Percentiles rank a stretch among this genome's conserved stretches.
These are phyloP conservation scores for Auriscalpium microsporum DNA, from an alignment of 768 basidiomycete genomes.

Conservation along the genomic window DNA sequence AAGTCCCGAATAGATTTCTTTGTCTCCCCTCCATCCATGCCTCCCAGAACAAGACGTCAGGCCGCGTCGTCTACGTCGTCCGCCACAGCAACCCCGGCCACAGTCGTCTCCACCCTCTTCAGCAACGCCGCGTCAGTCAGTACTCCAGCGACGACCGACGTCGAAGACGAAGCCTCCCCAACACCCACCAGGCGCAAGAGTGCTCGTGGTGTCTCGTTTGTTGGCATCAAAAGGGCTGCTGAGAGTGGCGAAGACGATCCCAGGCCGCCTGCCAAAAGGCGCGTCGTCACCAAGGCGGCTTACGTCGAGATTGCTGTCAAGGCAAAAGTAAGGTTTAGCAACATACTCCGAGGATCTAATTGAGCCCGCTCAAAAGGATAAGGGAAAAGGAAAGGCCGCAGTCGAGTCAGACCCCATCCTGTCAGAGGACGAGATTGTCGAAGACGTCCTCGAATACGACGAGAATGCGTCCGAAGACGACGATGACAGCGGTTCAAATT, in stretches of 20 bases:
- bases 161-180: constrained; percentile 12
- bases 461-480: constrained; percentile 37
- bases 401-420: not conserved
- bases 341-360: not conserved
- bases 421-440: constrained; percentile 1
- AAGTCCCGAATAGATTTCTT: not conserved
- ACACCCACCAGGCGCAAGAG: constrained; percentile 20
- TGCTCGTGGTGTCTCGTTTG: constrained; percentile 5
- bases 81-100: constrained; percentile 5
- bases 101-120: constrained; percentile 7
- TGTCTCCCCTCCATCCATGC: not conserved
- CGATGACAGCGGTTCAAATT: constrained; percentile 56
- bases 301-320: constrained; percentile 18
- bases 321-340: constrained; percentile 7
- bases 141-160: constrained; percentile 9
- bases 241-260: constrained; percentile 28
- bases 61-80: not conserved
- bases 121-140: constrained; percentile 6
- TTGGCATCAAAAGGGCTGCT: constrained; percentile 12
- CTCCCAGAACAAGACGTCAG: not conserved
- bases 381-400: constrained; percentile 9
- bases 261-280: constrained; percentile 16
- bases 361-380: constrained; percentile 6
- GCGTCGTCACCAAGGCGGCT: constrained; percentile 8
- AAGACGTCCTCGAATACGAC: constrained; percentile 4